phyloP scores from a whole-genome alignment of 1,284 basidiomycete species.

The Coniophora puteana region DNA sequence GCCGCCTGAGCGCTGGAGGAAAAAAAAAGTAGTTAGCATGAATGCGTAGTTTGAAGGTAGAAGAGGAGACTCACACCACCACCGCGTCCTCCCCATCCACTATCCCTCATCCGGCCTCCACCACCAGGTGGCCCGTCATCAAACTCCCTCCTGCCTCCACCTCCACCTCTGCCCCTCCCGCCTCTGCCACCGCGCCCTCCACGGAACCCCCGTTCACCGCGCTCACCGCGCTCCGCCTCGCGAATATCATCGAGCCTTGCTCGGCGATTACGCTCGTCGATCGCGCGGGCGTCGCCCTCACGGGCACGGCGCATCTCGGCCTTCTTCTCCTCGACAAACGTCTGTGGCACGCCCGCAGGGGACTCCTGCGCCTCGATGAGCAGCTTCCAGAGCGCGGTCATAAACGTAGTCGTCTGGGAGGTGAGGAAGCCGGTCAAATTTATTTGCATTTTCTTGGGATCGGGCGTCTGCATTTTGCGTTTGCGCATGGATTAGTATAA shows the following conservation, averaged over 20 bases:
- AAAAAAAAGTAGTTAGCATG: conserved; percentile 15
- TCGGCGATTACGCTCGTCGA: conserved; percentile 71
- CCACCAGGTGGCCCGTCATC: conserved; percentile 42
- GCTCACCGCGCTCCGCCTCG: conserved; percentile 47
- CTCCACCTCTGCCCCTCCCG: conserved; percentile 43
- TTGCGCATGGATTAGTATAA: neutral
- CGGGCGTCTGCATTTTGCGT: conserved; percentile 59
- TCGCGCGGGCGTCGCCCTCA: conserved; percentile 64
- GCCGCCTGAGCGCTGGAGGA: conserved; percentile 31
- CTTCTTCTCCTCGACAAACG: conserved; percentile 96
- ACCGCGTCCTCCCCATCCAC: conserved; percentile 35
- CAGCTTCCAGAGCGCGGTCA: conserved; percentile 86
- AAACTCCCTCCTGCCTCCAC: conserved; percentile 34
- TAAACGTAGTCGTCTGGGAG: conserved; percentile 78
- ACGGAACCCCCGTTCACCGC: conserved; percentile 42
- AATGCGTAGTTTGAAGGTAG: conserved; percentile 6
- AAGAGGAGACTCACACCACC: conserved; percentile 36
- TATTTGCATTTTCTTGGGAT: conserved; percentile 95
- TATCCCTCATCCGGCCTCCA: conserved; percentile 34
- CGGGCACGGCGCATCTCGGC: conserved; percentile 82
- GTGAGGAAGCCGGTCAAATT: conserved; percentile 90
- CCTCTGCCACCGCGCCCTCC: conserved; percentile 45
- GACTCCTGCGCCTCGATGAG: conserved; percentile 89
- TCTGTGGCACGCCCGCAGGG: conserved; percentile 87
- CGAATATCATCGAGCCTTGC: conserved; percentile 65